Evolutionary conservation across 345 rosid genomes (phyloP).

Genomic region (Nephelium lappaceum): DNA sequence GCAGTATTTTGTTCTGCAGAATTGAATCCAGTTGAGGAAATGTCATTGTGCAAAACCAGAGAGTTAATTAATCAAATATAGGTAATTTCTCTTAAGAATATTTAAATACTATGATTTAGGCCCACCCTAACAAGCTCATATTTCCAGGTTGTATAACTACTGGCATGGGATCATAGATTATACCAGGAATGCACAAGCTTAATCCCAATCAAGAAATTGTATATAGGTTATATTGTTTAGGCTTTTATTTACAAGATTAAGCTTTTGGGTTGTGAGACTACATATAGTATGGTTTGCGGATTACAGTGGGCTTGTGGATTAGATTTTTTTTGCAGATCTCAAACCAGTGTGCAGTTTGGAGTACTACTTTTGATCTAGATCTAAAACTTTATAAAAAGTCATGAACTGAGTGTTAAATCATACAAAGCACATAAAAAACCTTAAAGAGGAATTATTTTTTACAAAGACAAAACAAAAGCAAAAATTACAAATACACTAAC

Average conservation of each 20-base stretch:
- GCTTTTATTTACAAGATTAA: background rate
- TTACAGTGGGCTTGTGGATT: background rate
- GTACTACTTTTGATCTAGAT: background rate
- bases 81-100: background rate
- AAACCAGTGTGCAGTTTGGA: background rate
- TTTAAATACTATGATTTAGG: background rate
- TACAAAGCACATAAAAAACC: background rate
- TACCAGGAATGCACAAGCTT: background rate
- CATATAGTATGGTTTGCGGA: background rate
- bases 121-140: background rate
- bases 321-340: slow-evolving; percentile 1
- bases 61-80: background rate
- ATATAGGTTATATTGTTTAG: background rate
- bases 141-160: too few species aligned
- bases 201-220: background rate
- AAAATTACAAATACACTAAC: background rate
- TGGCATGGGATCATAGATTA: background rate
- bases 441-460: background rate
- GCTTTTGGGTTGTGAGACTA: background rate
- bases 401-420: background rate
- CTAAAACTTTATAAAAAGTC: background rate
- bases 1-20: slow-evolving; percentile 72
- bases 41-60: background rate
- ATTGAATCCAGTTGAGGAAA: slow-evolving; percentile 3
- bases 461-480: background rate